A percentile compares a stretch with the other conserved stretches of the same genome.
phyloP scores from a whole-genome alignment of 2,329 filamentous ascomycete genomes.

The Colletotrichum tabaci region DNA sequence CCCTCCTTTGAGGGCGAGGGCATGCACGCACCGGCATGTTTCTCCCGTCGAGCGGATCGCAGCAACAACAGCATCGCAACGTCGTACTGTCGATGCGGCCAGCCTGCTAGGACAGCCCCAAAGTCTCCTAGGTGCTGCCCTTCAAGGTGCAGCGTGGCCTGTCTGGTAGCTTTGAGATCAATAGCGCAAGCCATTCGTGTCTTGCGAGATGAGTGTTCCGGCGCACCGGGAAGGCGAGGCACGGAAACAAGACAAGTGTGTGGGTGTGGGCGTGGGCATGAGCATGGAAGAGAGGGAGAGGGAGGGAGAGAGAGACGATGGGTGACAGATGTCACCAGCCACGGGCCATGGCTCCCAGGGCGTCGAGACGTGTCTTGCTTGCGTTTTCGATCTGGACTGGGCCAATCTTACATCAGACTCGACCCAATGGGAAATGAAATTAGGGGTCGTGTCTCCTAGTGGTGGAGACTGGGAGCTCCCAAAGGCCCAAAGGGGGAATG shows the following conservation, averaged over 20 bases:
- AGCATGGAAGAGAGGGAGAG: accelerated
- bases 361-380: slow-evolving; percentile 33
- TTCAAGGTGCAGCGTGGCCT: neutral
- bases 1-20: too few species aligned
- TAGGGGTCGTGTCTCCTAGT: slow-evolving; percentile 10
- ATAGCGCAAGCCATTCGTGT: slow-evolving; percentile 10
- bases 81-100: neutral
- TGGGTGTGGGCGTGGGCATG: too few species aligned
- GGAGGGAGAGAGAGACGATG: neutral
- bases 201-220: neutral
- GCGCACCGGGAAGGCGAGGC: neutral
- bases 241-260: too few species aligned
- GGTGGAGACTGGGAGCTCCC: neutral
- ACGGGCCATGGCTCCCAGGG: neutral
- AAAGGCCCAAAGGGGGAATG: slow-evolving; percentile 7
- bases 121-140: neutral
- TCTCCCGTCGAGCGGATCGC: too few species aligned
- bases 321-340: neutral
- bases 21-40: too few species aligned
- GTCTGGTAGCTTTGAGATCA: neutral
- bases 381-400: slow-evolving; percentile 3
- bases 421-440: slow-evolving; percentile 6
- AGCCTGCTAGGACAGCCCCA: neutral
- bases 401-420: neutral
- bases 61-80: neutral